phyloP scores from a whole-genome alignment of 345 rosid species.

The Brassica rapa region DNA sequence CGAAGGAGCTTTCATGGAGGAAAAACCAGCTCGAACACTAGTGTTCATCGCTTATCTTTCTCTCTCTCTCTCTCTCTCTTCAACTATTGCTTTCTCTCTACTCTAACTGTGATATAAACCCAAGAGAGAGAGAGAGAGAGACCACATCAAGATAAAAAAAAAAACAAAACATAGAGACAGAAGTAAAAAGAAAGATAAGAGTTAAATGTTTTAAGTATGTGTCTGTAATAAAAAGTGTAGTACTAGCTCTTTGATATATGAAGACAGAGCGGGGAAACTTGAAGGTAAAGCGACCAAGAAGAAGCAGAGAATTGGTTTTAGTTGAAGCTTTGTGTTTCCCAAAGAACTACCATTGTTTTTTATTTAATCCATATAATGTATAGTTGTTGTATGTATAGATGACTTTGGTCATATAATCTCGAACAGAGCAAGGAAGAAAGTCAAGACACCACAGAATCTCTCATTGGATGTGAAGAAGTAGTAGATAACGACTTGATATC shows the following conservation, averaged over 20 bases:
- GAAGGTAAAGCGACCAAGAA: slow-evolving; percentile 53
- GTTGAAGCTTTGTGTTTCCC: slow-evolving; percentile 27
- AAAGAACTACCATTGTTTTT: slow-evolving; percentile 23
- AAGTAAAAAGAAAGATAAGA: slow-evolving; percentile 31
- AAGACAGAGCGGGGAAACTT: slow-evolving; percentile 66
- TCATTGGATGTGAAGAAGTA: slow-evolving; percentile 38
- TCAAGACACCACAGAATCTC: slow-evolving; percentile 40
- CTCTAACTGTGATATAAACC: slow-evolving; percentile 32
- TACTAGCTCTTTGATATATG: slow-evolving; percentile 10
- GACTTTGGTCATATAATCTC: slow-evolving; percentile 32
- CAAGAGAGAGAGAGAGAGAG: slow-evolving; percentile 20
- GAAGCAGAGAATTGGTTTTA: slow-evolving; percentile 29
- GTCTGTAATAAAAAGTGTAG: background rate
- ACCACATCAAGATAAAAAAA: slow-evolving; percentile 27
- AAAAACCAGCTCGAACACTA: slow-evolving; percentile 68
- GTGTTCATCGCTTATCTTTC: slow-evolving; percentile 60
- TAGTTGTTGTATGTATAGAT: background rate
- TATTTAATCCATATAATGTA: slow-evolving; percentile 14
- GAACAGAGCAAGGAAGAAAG: slow-evolving; percentile 45
- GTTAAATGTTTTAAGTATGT: background rate
- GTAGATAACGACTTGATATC: slow-evolving; percentile 20
- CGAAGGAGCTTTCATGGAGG: slow-evolving; percentile 68
- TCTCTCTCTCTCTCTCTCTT: slow-evolving; percentile 16
- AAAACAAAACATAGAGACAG: slow-evolving; percentile 25
- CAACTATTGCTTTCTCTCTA: slow-evolving; percentile 32